A percentile compares a stretch with the other conserved stretches of the same genome.
Conservation (phyloP, 192 early-diverging fungal species). For the Endogone sp. region DNA sequence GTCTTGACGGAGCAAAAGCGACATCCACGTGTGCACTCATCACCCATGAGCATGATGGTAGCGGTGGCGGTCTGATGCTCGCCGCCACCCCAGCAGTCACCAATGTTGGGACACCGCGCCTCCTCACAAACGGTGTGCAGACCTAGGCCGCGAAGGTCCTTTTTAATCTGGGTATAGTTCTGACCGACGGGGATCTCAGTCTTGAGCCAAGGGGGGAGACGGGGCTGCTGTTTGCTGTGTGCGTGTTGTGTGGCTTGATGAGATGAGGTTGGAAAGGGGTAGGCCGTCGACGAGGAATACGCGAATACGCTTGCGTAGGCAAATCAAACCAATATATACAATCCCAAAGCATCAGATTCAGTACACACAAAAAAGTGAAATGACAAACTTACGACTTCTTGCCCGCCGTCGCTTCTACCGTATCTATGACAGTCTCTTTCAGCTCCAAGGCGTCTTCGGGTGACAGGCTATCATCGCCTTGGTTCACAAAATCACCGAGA, state of each 20-base stretch:
- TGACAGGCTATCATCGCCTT: conserved; percentile 37
- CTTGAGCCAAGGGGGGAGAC: conserved; percentile 93
- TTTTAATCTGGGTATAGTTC: conserved; percentile 80
- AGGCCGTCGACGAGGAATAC: too few relatives aligned
- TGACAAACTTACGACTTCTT: conserved; percentile 10
- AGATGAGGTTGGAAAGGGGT: too few relatives aligned
- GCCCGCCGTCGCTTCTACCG: conserved; percentile 31
- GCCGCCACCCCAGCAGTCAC: conserved; percentile 95
- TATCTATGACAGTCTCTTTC: conserved; percentile 38
- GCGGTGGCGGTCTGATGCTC: conserved; percentile 94
- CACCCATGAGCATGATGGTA: conserved; percentile 99
- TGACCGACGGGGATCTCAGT: conserved; percentile 83
- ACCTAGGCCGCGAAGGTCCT: conserved; percentile 89
- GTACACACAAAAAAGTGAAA: not conserved
- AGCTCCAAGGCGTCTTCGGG: conserved; percentile 59
- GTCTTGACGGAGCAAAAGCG: conserved; percentile 99
- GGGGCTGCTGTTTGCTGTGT: conserved; percentile 43
- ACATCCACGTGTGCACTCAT: conserved; percentile 96
- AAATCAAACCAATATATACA: too few relatives aligned
- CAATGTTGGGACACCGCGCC: conserved; percentile 96
- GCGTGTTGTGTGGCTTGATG: not conserved
- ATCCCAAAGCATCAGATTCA: too few relatives aligned
- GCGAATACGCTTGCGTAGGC: too few relatives aligned
- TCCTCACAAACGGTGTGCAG: conserved; percentile 98
- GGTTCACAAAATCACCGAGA: conserved; percentile 56